These are phyloP conservation scores for Nannochloris sp. DNA, from an alignment of 139 green algal genomes.

Conservation along the genomic window DNA sequence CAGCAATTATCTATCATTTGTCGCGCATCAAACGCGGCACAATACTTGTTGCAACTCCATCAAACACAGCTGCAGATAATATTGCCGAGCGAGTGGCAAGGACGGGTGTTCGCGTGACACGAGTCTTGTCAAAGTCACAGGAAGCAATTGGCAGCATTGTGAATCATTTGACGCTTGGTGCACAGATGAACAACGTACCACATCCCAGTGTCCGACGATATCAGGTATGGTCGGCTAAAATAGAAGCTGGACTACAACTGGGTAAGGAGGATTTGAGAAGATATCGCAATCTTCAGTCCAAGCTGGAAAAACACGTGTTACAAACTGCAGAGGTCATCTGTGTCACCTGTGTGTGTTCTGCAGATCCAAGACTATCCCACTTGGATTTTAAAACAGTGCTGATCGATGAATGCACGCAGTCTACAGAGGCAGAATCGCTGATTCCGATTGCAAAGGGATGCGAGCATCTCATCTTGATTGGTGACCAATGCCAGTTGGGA, in stretches of 20 bases:
- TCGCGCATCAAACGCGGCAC: conserved; percentile 46
- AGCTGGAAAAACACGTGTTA: conserved; percentile 77
- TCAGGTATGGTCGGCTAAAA: conserved; percentile 77
- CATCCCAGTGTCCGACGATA: conserved; percentile 62
- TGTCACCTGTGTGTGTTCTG: conserved; percentile 49
- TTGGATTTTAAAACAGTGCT: conserved; percentile 67
- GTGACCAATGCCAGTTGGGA: conserved; percentile 78
- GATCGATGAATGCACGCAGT: conserved; percentile 89
- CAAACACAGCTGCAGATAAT: conserved; percentile 96
- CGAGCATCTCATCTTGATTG: conserved; percentile 76
- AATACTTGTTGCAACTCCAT: conserved; percentile 89
- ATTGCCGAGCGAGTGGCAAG: conserved; percentile 84
- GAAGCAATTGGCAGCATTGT: conserved; percentile 74
- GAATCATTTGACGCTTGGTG: conserved; percentile 93
- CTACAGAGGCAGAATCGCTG: conserved; percentile 74
- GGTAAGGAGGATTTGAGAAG: conserved; percentile 78
- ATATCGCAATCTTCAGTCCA: conserved; percentile 47
- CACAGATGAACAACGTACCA: conserved; percentile 73
- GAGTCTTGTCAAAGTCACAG: conserved; percentile 75
- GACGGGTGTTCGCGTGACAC: conserved; percentile 91
- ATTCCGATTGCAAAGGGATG: conserved; percentile 74
- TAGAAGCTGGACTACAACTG: conserved; percentile 76
- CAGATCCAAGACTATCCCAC: conserved; percentile 27
- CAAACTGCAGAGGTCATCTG: conserved; percentile 60
- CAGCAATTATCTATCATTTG: conserved; percentile 92